These are phyloP conservation scores for Scedosporium dehoogii DNA, from an alignment of 2,329 filamentous ascomycete genomes.

Conservation along the genomic window DNA sequence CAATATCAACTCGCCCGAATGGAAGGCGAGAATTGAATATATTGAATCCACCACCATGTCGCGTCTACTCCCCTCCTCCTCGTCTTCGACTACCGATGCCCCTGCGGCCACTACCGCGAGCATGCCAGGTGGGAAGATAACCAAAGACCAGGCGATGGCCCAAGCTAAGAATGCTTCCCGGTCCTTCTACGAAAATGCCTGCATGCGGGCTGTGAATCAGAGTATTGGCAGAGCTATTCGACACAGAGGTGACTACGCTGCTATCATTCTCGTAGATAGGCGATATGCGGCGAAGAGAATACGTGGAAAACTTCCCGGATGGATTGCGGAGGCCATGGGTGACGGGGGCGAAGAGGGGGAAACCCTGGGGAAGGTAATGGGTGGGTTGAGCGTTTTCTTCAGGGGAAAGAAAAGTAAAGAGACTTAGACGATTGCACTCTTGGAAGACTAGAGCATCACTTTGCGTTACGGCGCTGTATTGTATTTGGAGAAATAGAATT, in stretches of 20 bases:
- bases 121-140: conserved; percentile 9
- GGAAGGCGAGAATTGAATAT: conserved; percentile 86
- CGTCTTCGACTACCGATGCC: conserved; percentile 1
- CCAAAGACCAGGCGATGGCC: conserved; percentile 16
- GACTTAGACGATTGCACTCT: background rate
- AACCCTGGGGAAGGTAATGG: conserved; percentile 1
- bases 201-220: conserved; percentile 96
- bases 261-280: conserved; percentile 75
- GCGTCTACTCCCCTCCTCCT: conserved; percentile 18
- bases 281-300: conserved; percentile 70
- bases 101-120: background rate
- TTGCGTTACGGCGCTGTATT: background rate
- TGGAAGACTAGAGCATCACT: background rate
- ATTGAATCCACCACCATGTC: conserved; percentile 53
- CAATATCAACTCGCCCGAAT: conserved; percentile 80
- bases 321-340: conserved; percentile 47
- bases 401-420: background rate
- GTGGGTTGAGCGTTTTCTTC: conserved; percentile 2
- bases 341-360: background rate
- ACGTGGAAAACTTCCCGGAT: conserved; percentile 69
- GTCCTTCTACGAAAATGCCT: conserved; percentile 88
- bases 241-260: conserved; percentile 80
- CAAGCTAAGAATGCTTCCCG: conserved; percentile 48
- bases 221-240: conserved; percentile 88
- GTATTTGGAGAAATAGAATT: too few species aligned